Conservation (phyloP, 2,329 filamentous ascomycete genomes). For the Hypoxylon sp. region DNA sequence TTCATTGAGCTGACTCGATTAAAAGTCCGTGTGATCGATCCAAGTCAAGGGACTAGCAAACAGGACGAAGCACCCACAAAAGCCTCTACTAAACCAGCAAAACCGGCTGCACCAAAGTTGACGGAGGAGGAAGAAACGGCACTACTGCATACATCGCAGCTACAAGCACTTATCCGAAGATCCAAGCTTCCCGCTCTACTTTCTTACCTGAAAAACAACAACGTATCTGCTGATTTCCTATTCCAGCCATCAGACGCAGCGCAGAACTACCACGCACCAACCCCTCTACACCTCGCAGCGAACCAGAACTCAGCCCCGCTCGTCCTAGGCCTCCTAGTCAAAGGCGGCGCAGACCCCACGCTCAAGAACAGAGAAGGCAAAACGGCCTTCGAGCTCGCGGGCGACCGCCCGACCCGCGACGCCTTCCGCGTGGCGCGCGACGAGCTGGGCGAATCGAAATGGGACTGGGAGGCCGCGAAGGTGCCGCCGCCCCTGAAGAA, state of each 20-base stretch:
- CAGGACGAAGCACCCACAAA: slow-evolving; percentile 59
- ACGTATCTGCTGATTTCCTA: slow-evolving; percentile 77
- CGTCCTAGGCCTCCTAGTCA: slow-evolving; percentile 81
- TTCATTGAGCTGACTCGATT: slow-evolving; percentile 95
- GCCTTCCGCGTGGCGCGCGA: slow-evolving; percentile 90
- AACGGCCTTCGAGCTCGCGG: slow-evolving; percentile 87
- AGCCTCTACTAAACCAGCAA: slow-evolving; percentile 62
- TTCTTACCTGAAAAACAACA: slow-evolving; percentile 85
- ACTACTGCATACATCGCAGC: slow-evolving; percentile 86
- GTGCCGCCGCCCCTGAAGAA: slow-evolving; percentile 81
- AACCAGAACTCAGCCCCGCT: slow-evolving; percentile 83
- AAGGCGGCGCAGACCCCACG: slow-evolving; percentile 82
- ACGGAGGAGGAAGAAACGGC: slow-evolving; percentile 88
- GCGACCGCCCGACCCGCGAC: slow-evolving; percentile 88
- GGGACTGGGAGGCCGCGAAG: slow-evolving; percentile 83
- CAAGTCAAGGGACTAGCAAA: slow-evolving; percentile 68
- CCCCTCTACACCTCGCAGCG: slow-evolving; percentile 87
- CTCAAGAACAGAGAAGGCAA: slow-evolving; percentile 81
- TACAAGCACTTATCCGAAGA: slow-evolving; percentile 88
- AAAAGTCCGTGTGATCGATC: slow-evolving; percentile 85
- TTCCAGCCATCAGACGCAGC: slow-evolving; percentile 79
- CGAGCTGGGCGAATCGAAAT: slow-evolving; percentile 82
- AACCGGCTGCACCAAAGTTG: slow-evolving; percentile 73
- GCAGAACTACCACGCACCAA: slow-evolving; percentile 84
- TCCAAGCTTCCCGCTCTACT: slow-evolving; percentile 91